Evolutionary conservation across 148 eudicot species (phyloP), one percentile per base, ranked within the genome.

Genomic region (Rhododendron molle): DNA sequence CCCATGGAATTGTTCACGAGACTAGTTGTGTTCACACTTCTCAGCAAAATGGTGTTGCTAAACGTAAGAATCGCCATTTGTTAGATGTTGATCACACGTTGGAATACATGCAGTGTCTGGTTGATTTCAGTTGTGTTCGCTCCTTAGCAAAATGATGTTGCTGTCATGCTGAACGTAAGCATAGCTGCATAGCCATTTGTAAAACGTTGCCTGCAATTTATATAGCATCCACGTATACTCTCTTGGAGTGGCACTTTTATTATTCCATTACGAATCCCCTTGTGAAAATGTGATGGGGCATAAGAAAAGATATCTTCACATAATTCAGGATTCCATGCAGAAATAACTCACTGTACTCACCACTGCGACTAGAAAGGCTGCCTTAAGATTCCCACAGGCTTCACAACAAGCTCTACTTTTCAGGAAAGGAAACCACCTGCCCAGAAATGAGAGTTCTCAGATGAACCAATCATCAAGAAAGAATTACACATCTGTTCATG

Each of bases 391-490:
- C 84, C 95, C 99, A 83, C 99, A 96, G 69, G 98, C 96, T 89
- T 92, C 97, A 88, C 99, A 96, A 88, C 99, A 96, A 88, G 99
- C 98, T 87, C 89, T 90, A 81, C 90, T 96, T 83, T 87, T 91
- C 89, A 96, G 88, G 87, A 95, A 95, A 72, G 99, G 99, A 81
- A 96, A 96, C 98, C 99, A 95, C 86, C 99, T 96, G 98, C 86
- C 76, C 58, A 88, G 69, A 81, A 86, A 84, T 54, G 46, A 86
- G 86, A 76, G 81, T 32, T n/a, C 20, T 40, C 46, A 54, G 84
- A 52, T 54, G 21, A 85, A 73, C 20, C n/a, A 43, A 81, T 43
- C 82, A 46, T 38, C 84, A 69, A 78, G 40, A 74, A 77, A 76
- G 82, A 76, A 21, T 86, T 40, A 21, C 3, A 20, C 30, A 72